These are phyloP conservation scores for Chalciporus chontae DNA, from an alignment of 768 basidiomycete genomes.

Conservation along the genomic window DNA sequence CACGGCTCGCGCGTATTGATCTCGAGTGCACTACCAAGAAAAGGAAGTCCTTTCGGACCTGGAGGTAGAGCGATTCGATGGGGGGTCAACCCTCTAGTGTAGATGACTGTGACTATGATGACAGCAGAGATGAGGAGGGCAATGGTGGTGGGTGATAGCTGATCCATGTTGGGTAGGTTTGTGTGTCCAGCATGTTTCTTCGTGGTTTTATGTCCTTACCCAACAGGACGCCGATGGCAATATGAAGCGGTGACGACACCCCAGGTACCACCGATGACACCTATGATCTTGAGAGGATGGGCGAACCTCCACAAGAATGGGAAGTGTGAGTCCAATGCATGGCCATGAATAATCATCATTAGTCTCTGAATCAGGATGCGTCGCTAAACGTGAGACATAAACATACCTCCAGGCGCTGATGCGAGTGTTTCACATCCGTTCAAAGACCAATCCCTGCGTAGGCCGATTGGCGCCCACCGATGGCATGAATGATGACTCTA, in stretches of 20 bases:
- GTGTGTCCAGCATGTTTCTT: neutral
- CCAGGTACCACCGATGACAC: too few species aligned
- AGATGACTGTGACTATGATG: neutral
- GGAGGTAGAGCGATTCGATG: slow-evolving; percentile 25
- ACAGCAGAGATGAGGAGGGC: slow-evolving; percentile 1
- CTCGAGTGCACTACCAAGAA: slow-evolving; percentile 25
- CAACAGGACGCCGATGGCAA: too few species aligned
- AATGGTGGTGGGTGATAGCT: neutral
- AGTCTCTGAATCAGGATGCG: slow-evolving; percentile 5
- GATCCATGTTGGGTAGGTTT: neutral
- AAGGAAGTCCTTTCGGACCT: slow-evolving; percentile 27
- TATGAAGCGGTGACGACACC: neutral
- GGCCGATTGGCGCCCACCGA: too few species aligned
- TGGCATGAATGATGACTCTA: too few species aligned
- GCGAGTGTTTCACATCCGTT: too few species aligned
- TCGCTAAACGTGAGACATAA: slow-evolving; percentile 3
- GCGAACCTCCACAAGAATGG: too few species aligned
- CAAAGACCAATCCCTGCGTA: too few species aligned
- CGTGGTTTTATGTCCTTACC: slow-evolving; percentile 7
- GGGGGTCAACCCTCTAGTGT: slow-evolving; percentile 9
- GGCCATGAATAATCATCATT: neutral
- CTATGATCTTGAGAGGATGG: too few species aligned
- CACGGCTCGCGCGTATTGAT: slow-evolving; percentile 27
- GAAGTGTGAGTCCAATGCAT: neutral
- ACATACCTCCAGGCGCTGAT: too few species aligned